Percentiles rank a stretch among this genome's conserved stretches.
phyloP scores from a whole-genome alignment of 352 stramenopile species.

The Globisporangium viniferum region DNA sequence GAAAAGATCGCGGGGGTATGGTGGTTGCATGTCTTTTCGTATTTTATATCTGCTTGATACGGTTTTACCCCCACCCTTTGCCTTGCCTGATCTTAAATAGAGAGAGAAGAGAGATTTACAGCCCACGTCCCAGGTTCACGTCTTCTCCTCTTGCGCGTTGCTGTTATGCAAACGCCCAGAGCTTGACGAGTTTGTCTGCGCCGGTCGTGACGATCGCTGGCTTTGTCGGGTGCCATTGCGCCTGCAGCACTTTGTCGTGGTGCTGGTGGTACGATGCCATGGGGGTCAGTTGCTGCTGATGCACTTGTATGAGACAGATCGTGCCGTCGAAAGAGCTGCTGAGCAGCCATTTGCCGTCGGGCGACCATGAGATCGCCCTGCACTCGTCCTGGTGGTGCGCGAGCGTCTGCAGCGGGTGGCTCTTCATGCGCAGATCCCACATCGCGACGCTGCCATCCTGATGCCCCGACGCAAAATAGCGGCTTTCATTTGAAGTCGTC shows the following conservation, averaged over 20 bases:
- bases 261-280: conserved; percentile 57
- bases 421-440: conserved; percentile 55
- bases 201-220: conserved; percentile 60
- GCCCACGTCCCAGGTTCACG: not conserved
- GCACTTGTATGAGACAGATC: conserved; percentile 32
- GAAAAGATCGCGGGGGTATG: not conserved
- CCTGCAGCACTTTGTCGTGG: conserved; percentile 65
- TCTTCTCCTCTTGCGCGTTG: not conserved
- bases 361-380: conserved; percentile 57
- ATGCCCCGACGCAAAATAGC: conserved; percentile 43
- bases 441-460: conserved; percentile 57
- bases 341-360: conserved; percentile 55
- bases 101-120: not conserved
- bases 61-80: not conserved
- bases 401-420: conserved; percentile 26
- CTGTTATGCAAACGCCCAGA: conserved; percentile 41
- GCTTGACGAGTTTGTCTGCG: conserved; percentile 64
- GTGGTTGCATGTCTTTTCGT: not conserved
- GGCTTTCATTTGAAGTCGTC: conserved; percentile 4
- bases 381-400: conserved; percentile 53
- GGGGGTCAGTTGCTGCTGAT: conserved; percentile 19
- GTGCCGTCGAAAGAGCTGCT: conserved; percentile 62
- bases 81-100: not conserved
- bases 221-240: conserved; percentile 52
- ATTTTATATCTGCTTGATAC: conserved; percentile 2